Conservation (phyloP, 305 asterid species). For the Galium porrigens region DNA sequence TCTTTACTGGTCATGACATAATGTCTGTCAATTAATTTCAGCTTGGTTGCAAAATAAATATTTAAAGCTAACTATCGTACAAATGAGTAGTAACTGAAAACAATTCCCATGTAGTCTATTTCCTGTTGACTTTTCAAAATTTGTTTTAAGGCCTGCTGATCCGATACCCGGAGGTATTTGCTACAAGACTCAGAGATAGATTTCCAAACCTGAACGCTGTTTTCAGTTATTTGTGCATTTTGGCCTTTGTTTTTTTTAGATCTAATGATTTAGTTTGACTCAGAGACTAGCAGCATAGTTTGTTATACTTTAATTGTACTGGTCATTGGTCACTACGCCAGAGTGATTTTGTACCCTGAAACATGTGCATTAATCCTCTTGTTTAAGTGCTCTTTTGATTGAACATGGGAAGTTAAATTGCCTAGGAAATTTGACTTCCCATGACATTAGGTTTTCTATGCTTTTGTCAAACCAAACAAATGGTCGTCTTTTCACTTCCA, state of each 20-base stretch:
- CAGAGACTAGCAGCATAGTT: no score
- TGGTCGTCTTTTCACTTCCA: no score
- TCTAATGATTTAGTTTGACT: background rate
- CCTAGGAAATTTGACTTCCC: no score
- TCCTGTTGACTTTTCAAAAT: background rate
- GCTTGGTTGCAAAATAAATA: background rate
- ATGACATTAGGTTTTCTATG: no score
- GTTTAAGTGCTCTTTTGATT: no score
- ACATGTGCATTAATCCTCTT: background rate
- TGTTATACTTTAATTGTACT: no score
- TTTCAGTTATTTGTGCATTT: background rate
- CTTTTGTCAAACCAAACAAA: no score
- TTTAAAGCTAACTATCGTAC: background rate
- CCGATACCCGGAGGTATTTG: background rate
- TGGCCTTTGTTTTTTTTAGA: background rate
- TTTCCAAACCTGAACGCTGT: background rate
- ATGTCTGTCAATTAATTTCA: background rate
- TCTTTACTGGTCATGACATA: background rate
- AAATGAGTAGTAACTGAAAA: background rate
- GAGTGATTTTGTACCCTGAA: background rate
- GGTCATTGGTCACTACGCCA: no score
- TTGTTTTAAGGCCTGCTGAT: background rate
- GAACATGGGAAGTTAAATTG: no score
- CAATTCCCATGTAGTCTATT: background rate
- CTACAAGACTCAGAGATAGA: background rate